phyloP scores from a whole-genome alignment of 176 grass and related monocot species.

The Oryza officinalis region DNA sequence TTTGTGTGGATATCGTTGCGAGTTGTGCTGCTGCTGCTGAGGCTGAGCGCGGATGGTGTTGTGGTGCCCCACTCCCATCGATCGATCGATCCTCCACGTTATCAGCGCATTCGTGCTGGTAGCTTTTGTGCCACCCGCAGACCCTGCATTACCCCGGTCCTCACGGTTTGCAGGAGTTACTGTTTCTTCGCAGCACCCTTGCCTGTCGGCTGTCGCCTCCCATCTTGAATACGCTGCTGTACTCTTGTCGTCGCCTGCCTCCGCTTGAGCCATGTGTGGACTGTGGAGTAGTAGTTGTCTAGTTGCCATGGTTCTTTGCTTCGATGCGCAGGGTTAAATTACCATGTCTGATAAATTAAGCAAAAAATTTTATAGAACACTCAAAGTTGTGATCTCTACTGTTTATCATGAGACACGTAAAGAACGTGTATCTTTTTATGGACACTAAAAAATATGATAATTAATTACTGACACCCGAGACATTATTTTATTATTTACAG shows the following conservation, averaged over 20 bases:
- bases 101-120: not conserved
- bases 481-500: too few relatives aligned
- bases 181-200: not conserved
- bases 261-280: not conserved
- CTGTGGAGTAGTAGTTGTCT: not conserved
- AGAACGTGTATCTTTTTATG: too few relatives aligned
- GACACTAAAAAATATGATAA: too few relatives aligned
- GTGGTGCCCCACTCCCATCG: not conserved
- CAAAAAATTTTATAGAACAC: too few relatives aligned
- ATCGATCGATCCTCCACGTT: not conserved
- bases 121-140: not conserved
- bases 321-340: not conserved
- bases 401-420: too few relatives aligned
- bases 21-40: not conserved
- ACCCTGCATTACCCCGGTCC: not conserved
- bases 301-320: not conserved
- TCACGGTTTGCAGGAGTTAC: not conserved
- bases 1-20: not conserved
- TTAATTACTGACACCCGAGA: too few relatives aligned
- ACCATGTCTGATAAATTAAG: not conserved
- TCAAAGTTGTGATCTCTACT: too few relatives aligned
- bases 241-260: not conserved
- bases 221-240: not conserved
- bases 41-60: not conserved
- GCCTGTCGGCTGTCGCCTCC: not conserved